phyloP scores from a whole-genome alignment of 2,329 filamentous ascomycete genomes.

The Sclerotinia spermophila region DNA sequence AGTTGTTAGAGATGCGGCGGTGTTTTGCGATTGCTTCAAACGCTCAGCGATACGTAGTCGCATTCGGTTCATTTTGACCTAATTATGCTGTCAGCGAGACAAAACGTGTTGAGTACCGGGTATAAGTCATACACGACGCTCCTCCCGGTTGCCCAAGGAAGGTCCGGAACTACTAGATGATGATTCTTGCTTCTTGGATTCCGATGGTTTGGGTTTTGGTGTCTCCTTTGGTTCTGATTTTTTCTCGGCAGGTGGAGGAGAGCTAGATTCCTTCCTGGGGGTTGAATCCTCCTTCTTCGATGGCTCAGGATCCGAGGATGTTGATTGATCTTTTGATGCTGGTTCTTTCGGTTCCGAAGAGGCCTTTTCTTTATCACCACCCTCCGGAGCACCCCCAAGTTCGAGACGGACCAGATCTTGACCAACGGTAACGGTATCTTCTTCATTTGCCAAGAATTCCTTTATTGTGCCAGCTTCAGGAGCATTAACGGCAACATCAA shows the following conservation, averaged over 20 bases:
- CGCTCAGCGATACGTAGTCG: conserved; percentile 94
- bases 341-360: conserved; percentile 55
- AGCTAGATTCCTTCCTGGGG: conserved; percentile 40
- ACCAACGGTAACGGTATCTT: conserved; percentile 91
- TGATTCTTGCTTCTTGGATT: conserved; percentile 37
- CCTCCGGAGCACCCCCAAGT: conserved; percentile 61
- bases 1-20: conserved; percentile 91
- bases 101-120: neutral
- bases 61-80: conserved; percentile 99
- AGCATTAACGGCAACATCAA: conserved; percentile 94
- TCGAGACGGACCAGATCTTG: conserved; percentile 88
- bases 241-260: conserved; percentile 42
- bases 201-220: conserved; percentile 40
- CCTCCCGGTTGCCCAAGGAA: conserved; percentile 70
- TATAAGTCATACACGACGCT: conserved; percentile 68
- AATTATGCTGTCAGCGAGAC: conserved; percentile 24
- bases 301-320: conserved; percentile 44
- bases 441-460: conserved; percentile 86
- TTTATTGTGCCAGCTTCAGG: conserved; percentile 87
- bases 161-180: conserved; percentile 36
- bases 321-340: conserved; percentile 53
- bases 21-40: conserved; percentile 98
- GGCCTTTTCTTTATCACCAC: conserved; percentile 51
- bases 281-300: conserved; percentile 42
- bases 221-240: conserved; percentile 42